phyloP scores from a whole-genome alignment of 2,329 filamentous ascomycete species.

The Penicillium sp. region DNA sequence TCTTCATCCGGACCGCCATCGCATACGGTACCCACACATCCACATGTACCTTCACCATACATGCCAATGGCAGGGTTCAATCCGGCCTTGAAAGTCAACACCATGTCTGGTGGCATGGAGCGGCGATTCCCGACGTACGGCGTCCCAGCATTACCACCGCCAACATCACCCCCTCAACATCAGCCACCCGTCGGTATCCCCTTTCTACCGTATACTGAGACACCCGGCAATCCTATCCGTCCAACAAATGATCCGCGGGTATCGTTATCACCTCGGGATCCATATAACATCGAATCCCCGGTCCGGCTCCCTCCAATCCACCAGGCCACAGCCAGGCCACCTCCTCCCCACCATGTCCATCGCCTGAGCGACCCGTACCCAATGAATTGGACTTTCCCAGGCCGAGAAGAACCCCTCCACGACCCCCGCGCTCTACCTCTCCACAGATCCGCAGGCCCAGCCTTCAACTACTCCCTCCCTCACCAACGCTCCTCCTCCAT shows the following conservation, averaged over 20 bases:
- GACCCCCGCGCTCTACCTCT: slow-evolving; percentile 22
- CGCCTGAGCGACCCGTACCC: slow-evolving; percentile 36
- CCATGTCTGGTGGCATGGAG: slow-evolving; percentile 23
- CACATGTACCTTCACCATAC: slow-evolving; percentile 27
- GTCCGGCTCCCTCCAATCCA: slow-evolving; percentile 40
- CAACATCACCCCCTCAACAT: slow-evolving; percentile 35
- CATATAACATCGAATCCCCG: slow-evolving; percentile 29
- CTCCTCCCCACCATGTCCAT: slow-evolving; percentile 26
- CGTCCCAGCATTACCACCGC: slow-evolving; percentile 27
- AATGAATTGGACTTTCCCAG: slow-evolving; percentile 24
- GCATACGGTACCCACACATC: slow-evolving; percentile 22
- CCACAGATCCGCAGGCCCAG: slow-evolving; percentile 26
- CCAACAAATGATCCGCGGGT: slow-evolving; percentile 25
- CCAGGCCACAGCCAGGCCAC: slow-evolving; percentile 27
- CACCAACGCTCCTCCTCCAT: slow-evolving; percentile 26
- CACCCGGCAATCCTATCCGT: slow-evolving; percentile 24
- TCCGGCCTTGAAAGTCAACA: slow-evolving; percentile 21
- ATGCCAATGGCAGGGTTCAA: slow-evolving; percentile 28
- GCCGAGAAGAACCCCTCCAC: slow-evolving; percentile 23
- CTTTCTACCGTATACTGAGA: slow-evolving; percentile 29
- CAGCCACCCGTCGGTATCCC: slow-evolving; percentile 25
- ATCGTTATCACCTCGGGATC: slow-evolving; percentile 27
- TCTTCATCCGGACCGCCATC: slow-evolving; percentile 33
- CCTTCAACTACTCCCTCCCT: slow-evolving; percentile 26
- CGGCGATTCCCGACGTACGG: slow-evolving; percentile 29